Evolutionary conservation across 768 basidiomycete genomes (phyloP), one percentile per base, ranked within the genome.

Genomic region (Exidia glandulosa): DNA sequence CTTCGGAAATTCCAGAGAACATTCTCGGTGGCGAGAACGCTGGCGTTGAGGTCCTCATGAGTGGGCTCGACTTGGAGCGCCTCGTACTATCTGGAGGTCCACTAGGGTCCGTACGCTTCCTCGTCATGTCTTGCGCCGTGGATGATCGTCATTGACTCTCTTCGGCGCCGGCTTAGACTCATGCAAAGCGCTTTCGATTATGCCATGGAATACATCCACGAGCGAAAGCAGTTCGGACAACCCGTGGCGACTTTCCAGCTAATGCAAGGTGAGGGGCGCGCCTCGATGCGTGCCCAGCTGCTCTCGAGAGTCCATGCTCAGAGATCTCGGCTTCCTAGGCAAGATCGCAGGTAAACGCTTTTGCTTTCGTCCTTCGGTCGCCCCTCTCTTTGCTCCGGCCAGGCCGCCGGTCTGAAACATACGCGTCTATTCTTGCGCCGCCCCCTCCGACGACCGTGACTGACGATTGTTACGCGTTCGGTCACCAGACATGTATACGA

Each of bases 161-260:
- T 45, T 23, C 29, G 31, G 27, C 27, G 37, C 3, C 7, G 31
- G 2, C 32, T 13, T 62, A 91, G 90, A 31, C 78, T 95, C 60
- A 93, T 93, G 90, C 93, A 94, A 71, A 86, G 90, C 7, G 91
- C 94, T 3, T 93, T 95, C 67, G 93, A 96, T 70, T 77, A 86
- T 63, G 86, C 89, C 10, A 78, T 92, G 7, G 86, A 88, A 67
- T 96, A 96, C 69, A 81, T 93, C n/a, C 94, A 97, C 68, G 86
- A 94, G 59, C 81, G 94, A 63, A 84, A 91, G 71, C 94, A 97
- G 69, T 97, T 97, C 65, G 90, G 87, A 36, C 82, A 83, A 66
- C 84, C 87, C 10, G 79, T 97, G 47, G 94, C 89, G 25, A 87
- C 87, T 33, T 95, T 96, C 78, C 94, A 96, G 71, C 69, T 96